Percentiles rank a stretch among this genome's conserved stretches.
phyloP scores from a whole-genome alignment of 768 basidiomycete genomes.

The Coprinopsis cinerea region DNA sequence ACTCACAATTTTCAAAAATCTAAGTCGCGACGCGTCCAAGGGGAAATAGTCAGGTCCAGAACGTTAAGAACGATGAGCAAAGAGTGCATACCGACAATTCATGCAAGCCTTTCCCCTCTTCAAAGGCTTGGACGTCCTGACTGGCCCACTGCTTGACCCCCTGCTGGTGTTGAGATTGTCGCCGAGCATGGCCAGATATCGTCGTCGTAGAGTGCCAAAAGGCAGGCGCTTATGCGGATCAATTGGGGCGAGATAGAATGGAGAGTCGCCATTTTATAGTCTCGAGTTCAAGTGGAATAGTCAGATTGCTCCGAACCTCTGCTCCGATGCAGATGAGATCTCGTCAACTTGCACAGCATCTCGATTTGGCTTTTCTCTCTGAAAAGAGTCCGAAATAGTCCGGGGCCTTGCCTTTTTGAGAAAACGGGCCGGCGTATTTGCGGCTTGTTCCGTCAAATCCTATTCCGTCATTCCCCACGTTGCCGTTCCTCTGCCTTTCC shows the following conservation, averaged over 20 bases:
- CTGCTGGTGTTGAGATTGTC: conserved; percentile 22
- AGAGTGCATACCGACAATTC: conserved; percentile 40
- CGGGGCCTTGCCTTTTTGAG: too few relatives aligned
- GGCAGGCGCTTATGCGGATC: conserved; percentile 31
- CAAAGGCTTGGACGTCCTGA: conserved; percentile 34
- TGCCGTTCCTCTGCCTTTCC: conserved; percentile 3
- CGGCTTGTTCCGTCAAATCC: background rate
- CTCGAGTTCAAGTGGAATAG: background rate
- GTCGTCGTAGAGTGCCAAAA: conserved; percentile 16
- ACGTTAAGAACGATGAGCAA: background rate
- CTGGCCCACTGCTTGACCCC: conserved; percentile 25
- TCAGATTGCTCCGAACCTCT: background rate
- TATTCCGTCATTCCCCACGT: conserved; percentile 3
- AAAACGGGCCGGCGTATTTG: too few relatives aligned
- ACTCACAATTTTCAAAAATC: conserved; percentile 47
- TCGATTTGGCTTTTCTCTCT: conserved; percentile 7
- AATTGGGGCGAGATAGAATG: conserved; percentile 20
- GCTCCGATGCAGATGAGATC: conserved; percentile 3
- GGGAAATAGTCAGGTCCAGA: background rate
- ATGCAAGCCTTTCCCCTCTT: conserved; percentile 51
- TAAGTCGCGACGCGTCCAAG: too few relatives aligned
- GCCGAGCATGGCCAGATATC: conserved; percentile 33
- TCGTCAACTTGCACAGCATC: conserved; percentile 7
- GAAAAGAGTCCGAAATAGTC: background rate
- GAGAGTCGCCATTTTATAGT: conserved; percentile 31